Evolutionary conservation across 192 early-diverging fungal genomes (phyloP).

Genomic region (Bifiguratus adelaidae): DNA sequence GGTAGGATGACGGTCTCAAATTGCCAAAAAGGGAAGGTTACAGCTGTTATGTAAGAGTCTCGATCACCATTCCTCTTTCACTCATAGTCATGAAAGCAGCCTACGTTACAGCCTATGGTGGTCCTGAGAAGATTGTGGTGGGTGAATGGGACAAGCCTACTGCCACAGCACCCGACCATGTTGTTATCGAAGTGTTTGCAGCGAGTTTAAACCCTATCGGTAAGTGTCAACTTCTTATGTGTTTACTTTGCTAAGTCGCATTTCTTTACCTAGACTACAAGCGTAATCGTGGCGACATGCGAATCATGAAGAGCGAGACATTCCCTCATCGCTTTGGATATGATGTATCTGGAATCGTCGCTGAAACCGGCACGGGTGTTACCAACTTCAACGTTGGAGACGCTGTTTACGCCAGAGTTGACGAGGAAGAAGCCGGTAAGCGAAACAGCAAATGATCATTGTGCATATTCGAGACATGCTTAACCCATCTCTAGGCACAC

Average conservation of each 20-base stretch:
- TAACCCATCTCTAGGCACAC: too few species aligned
- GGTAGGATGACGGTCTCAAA: too few species aligned
- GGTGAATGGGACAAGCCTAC: background rate
- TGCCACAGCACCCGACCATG: constrained; percentile 1
- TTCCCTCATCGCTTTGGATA: constrained; percentile 35
- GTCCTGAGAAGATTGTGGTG: background rate
- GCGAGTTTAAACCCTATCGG: constrained; percentile 38
- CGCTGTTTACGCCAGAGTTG: constrained; percentile 26
- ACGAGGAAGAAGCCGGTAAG: constrained; percentile 10
- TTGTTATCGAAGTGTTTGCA: constrained; percentile 27
- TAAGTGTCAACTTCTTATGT: background rate
- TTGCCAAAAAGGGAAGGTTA: too few species aligned
- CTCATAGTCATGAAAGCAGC: background rate
- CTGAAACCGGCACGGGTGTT: constrained; percentile 12
- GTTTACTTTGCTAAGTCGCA: background rate
- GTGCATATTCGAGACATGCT: too few species aligned
- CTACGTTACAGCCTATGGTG: background rate
- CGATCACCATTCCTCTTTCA: too few species aligned
- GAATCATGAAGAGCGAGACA: constrained; percentile 12
- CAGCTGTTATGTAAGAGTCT: too few species aligned
- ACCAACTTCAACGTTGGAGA: constrained; percentile 31
- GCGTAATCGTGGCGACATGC: constrained; percentile 26
- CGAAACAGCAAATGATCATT: too few species aligned
- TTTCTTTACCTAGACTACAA: constrained; percentile 22
- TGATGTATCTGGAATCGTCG: constrained; percentile 37